Base-by-base conservation (phyloP, 1,284 basidiomycete species). In the Mrakiaceae sp. region DNA sequence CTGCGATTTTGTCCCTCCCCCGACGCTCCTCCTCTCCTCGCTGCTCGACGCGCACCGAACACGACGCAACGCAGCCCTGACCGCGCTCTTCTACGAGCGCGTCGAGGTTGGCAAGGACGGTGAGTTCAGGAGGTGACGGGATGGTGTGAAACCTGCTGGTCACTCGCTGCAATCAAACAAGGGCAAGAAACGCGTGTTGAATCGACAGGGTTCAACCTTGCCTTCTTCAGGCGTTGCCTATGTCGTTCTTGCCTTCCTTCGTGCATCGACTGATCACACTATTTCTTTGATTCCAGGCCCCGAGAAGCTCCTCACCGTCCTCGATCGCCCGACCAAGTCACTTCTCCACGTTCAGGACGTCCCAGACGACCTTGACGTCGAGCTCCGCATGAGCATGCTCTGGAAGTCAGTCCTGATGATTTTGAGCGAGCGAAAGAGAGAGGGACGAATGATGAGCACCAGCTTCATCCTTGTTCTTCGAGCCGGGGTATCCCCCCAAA, bases 1-100 rank as follows among this genome's bases (percentile, higher is more conserved):
- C 2, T 95, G 91, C 74, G 93, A 97, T 75, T 87, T 96, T 63
- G 81, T 92, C 16, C 85, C 91, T 9, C 87, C 90, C 0, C 79
- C 84, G 0, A 77, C 82, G 0, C 80, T 95, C 42, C 80, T 87
- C 5, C 81, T 97, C 27, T 81, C 82, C 44, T 79, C 77, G 0
- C 76, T 96, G 0, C 78, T 96, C 48, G 86, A 96, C 76, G 86
- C 85, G 71, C 94, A 94, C 75, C 83, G 93, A 83, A 89, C 74
- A 74, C 81, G 49, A 80, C 87, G 74, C 81, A 84, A 63, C 78
- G 74, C 86, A 1, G 83, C 95, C 58, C 82, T 86, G 0, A 91
- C 89, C 0, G 80, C 85, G 1, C 86, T 88, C 67, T 90, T 91
- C 81, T 88, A 87, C 72, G 82, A 87, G 44, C 75, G 76, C 5